Percentiles rank a stretch among this genome's conserved stretches.
Evolutionary conservation across 2,329 filamentous ascomycete species (phyloP).

Genomic region (Penicillium sp.): DNA sequence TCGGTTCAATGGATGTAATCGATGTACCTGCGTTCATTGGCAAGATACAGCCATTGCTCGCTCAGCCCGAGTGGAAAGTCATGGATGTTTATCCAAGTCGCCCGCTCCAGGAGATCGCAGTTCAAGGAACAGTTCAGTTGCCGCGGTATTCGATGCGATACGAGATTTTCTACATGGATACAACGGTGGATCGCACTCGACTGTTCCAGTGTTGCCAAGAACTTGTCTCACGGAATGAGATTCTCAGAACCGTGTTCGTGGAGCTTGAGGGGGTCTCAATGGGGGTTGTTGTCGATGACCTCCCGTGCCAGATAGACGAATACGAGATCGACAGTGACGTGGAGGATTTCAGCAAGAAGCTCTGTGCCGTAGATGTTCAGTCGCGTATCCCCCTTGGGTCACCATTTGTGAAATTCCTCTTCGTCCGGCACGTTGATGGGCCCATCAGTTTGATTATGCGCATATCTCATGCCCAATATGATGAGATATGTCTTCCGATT

Average conservation of each 20-base stretch:
- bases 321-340: slow-evolving; percentile 47
- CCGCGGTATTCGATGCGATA: slow-evolving; percentile 61
- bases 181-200: slow-evolving; percentile 44
- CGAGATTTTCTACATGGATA: slow-evolving; percentile 57
- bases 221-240: slow-evolving; percentile 54
- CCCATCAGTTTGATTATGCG: slow-evolving; percentile 44
- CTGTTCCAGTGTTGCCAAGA: slow-evolving; percentile 50
- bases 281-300: slow-evolving; percentile 12
- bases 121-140: slow-evolving; percentile 53
- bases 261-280: slow-evolving; percentile 25
- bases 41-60: slow-evolving; percentile 18
- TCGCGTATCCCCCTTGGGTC: slow-evolving; percentile 53
- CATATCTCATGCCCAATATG: slow-evolving; percentile 62
- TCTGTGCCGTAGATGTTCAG: slow-evolving; percentile 51
- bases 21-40: not conserved
- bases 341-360: slow-evolving; percentile 46
- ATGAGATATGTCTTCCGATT: slow-evolving; percentile 58
- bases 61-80: slow-evolving; percentile 44
- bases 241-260: slow-evolving; percentile 59
- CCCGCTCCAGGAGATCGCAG: slow-evolving; percentile 55
- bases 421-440: slow-evolving; percentile 31
- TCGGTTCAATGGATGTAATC: not conserved
- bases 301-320: slow-evolving; percentile 46
- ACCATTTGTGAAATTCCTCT: slow-evolving; percentile 54
- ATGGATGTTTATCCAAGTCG: slow-evolving; percentile 52